Conservation (phyloP, 2,329 filamentous ascomycete genomes). For the Colletotrichum destructivum region DNA sequence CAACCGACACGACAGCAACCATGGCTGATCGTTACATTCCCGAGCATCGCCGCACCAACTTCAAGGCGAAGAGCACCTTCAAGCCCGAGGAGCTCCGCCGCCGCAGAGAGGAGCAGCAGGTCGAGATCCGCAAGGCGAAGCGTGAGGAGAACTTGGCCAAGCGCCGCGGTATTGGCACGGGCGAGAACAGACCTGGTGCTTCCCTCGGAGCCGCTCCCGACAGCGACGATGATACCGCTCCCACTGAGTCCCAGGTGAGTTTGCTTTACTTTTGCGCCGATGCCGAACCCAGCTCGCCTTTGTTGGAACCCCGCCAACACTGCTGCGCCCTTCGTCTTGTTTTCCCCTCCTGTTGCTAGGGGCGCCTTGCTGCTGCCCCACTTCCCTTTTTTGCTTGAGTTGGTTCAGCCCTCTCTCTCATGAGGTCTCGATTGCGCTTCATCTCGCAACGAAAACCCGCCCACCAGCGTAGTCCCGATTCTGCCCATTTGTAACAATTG, state of each 20-base stretch:
- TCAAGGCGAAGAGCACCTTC: slow-evolving; percentile 99
- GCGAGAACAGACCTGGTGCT: slow-evolving; percentile 84
- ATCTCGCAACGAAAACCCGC: not conserved
- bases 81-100: slow-evolving; percentile 99
- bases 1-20: slow-evolving; percentile 57
- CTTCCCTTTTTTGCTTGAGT: slow-evolving; percentile 38
- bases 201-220: slow-evolving; percentile 91
- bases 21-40: slow-evolving; percentile 99
- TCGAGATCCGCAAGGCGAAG: slow-evolving; percentile 99
- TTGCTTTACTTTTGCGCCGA: slow-evolving; percentile 38
- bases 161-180: slow-evolving; percentile 91
- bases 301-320: slow-evolving; percentile 43
- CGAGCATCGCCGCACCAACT: slow-evolving; percentile 98
- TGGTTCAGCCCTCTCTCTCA: slow-evolving; percentile 6
- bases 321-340: slow-evolving; percentile 40
- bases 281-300: slow-evolving; percentile 17
- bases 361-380: slow-evolving; percentile 40
- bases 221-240: slow-evolving; percentile 96
- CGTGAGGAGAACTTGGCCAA: slow-evolving; percentile 99
- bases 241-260: slow-evolving; percentile 95
- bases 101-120: slow-evolving; percentile 98
- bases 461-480: not conserved
- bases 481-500: not conserved
- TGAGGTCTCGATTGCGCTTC: slow-evolving; percentile 18
- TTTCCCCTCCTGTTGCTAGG: slow-evolving; percentile 42